phyloP scores from a whole-genome alignment of 108 stramenopile genomes.

The Cyclotella choctawhatcheeana region DNA sequence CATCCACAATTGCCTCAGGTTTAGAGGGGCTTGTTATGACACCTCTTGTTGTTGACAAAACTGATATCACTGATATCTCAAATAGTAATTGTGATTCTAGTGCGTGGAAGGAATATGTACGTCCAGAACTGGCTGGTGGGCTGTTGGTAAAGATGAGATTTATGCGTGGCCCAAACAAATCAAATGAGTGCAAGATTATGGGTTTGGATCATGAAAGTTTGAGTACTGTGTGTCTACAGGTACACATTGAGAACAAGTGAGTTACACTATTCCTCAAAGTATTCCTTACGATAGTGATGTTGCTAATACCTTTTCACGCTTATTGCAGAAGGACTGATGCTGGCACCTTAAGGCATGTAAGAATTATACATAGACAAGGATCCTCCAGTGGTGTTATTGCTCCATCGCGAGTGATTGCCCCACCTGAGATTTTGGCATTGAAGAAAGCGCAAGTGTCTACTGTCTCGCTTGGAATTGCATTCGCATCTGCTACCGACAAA shows the following conservation, averaged over 20 bases:
- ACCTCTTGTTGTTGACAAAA: constrained; percentile 64
- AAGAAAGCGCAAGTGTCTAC: constrained; percentile 51
- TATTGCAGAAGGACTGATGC: constrained; percentile 56
- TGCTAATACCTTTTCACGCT: too few species aligned
- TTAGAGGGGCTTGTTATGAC: constrained; percentile 82
- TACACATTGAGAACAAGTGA: constrained; percentile 78
- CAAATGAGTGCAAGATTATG: constrained; percentile 52
- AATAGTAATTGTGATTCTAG: constrained; percentile 52
- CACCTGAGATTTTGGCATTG: constrained; percentile 74
- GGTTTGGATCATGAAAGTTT: constrained; percentile 64
- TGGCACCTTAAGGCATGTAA: constrained; percentile 64
- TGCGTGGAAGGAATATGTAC: constrained; percentile 72
- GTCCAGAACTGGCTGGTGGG: constrained; percentile 76
- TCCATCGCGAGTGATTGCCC: constrained; percentile 55
- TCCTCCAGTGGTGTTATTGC: constrained; percentile 42
- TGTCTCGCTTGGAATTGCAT: constrained; percentile 65
- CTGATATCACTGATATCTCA: constrained; percentile 19
- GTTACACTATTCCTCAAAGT: too few species aligned
- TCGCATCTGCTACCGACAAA: constrained; percentile 66
- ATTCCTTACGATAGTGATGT: too few species aligned
- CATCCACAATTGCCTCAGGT: constrained; percentile 51
- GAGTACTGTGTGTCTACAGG: constrained; percentile 65
- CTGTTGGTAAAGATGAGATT: constrained; percentile 67
- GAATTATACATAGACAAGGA: constrained; percentile 61
- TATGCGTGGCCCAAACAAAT: constrained; percentile 60